Evolutionary conservation across 768 basidiomycete genomes (phyloP), one percentile per base, ranked within the genome.

Genomic region (Tylopilus rubrobrunneus): DNA sequence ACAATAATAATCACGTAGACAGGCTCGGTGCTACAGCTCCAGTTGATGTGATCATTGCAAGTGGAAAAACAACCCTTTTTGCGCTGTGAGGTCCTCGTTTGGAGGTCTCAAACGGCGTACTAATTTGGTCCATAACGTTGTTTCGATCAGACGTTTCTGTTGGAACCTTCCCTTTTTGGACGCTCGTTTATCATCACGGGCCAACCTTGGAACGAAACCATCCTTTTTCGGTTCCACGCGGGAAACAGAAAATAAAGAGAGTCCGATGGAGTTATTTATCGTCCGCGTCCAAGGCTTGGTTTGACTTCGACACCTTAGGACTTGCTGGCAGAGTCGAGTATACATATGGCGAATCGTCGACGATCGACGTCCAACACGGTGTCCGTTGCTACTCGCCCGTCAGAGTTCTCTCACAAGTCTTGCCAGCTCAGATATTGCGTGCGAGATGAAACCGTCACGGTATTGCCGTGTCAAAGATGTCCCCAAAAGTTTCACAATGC

Each of bases 81-180:
- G 29, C 29, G 29, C 7, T 31, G 36, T 17, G 45, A 12, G 9
- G 21, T 40, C 63, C 59, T n/a, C 19, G 57, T 68, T 60, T 64
- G 54, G 69, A 1, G 47, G 9, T 19, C 31, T 51, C 59, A 68
- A 68, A 55, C 57, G 2, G 19, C 44, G 23, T 60, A 36, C 69
- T 39, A 60, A 58, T 56, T 58, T 5, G 1, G 48, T 55, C 3
- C 23, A 19, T 39, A 19, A 19, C 17, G 48, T 27, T 31, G 49
- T 52, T 36, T 39, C 44, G 14, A 52, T 54, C 68, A 68, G 67
- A 71, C 50, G 50, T 50, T 68, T 69, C 67, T 59, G 58, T 61
- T 71, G 57, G 67, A 67, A 71, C 49, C 0, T 64, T 44, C 63
- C 61, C 34, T 23, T 57, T 67, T 6, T 19, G 34, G 56, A 43